Conservation (phyloP, 441 rosid species). For the Biscutella auriculata region DNA sequence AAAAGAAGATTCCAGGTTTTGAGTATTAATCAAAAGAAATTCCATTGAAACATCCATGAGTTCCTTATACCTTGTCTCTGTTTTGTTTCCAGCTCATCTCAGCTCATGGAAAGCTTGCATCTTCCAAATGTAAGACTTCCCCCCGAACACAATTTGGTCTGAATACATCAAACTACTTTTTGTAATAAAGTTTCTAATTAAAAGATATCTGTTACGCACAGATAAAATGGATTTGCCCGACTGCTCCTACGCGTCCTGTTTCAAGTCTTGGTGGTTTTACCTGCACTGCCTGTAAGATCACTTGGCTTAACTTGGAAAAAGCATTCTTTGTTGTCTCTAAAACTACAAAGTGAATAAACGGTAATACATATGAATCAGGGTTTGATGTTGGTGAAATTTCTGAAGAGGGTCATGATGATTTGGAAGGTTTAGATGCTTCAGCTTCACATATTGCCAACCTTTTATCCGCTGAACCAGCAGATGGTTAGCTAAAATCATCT, state of each 20-base stretch:
- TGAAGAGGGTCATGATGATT: constrained; percentile 48
- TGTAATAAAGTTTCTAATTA: not conserved
- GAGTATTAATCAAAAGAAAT: not conserved
- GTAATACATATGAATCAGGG: constrained; percentile 31
- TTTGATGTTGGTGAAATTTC: constrained; percentile 57
- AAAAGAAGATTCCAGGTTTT: constrained; percentile 23
- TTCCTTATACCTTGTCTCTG: constrained; percentile 24
- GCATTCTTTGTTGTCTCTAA: not conserved
- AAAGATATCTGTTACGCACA: constrained; percentile 5
- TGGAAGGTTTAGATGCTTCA: constrained; percentile 63
- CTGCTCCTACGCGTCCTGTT: constrained; percentile 61
- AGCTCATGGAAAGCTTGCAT: constrained; percentile 73
- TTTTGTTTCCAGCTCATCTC: constrained; percentile 71
- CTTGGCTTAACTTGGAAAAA: not conserved
- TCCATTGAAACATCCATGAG: not conserved
- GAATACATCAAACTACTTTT: not conserved
- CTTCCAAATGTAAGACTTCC: constrained; percentile 96
- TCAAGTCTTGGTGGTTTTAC: constrained; percentile 51
- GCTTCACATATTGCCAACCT: constrained; percentile 59
- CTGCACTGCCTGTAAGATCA: constrained; percentile 50
- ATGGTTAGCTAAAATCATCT: constrained; percentile 29
- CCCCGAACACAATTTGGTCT: too few species aligned
- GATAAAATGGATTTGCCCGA: constrained; percentile 75
- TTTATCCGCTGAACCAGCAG: constrained; percentile 54
- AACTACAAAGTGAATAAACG: not conserved